Evolutionary conservation across 805 yeast species (phyloP).

Genomic region (Wickerhamia fluorescens): DNA sequence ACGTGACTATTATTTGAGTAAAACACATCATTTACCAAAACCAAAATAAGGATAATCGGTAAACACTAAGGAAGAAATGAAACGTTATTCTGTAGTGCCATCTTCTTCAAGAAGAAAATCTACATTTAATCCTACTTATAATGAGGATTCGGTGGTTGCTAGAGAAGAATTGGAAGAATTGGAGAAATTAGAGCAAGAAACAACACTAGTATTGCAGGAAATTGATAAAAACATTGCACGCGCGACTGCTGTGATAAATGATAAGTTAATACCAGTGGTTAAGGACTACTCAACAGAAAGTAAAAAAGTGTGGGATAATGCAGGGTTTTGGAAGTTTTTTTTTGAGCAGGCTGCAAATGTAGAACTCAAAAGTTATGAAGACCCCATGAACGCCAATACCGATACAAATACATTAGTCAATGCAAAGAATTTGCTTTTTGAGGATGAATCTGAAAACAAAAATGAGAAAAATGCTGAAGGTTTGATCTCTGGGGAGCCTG

Average conservation of each 20-base stretch:
- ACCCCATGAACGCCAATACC: conserved; percentile 17
- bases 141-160: conserved; percentile 8
- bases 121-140: conserved; percentile 9
- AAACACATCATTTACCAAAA: too few species aligned
- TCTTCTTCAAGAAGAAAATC: conserved; percentile 26
- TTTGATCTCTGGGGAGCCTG: too few species aligned
- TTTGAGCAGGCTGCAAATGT: conserved; percentile 71
- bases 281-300: conserved; percentile 53
- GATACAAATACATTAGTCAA: conserved; percentile 17
- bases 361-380: conserved; percentile 48
- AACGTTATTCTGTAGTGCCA: conserved; percentile 30
- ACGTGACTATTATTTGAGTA: too few species aligned
- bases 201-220: conserved; percentile 68
- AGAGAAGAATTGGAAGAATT: conserved; percentile 42
- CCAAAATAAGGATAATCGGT: too few species aligned
- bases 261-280: conserved; percentile 61
- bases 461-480: conserved; percentile 9
- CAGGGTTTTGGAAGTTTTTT: conserved; percentile 70
- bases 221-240: conserved; percentile 68
- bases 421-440: conserved; percentile 8
- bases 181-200: conserved; percentile 72
- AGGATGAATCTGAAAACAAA: conserved; percentile 11
- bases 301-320: conserved; percentile 56
- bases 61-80: conserved; percentile 21
- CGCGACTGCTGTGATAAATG: conserved; percentile 62